Base-by-base conservation (phyloP, 176 grass and related monocot genomes). In the Oryza australiensis region DNA sequence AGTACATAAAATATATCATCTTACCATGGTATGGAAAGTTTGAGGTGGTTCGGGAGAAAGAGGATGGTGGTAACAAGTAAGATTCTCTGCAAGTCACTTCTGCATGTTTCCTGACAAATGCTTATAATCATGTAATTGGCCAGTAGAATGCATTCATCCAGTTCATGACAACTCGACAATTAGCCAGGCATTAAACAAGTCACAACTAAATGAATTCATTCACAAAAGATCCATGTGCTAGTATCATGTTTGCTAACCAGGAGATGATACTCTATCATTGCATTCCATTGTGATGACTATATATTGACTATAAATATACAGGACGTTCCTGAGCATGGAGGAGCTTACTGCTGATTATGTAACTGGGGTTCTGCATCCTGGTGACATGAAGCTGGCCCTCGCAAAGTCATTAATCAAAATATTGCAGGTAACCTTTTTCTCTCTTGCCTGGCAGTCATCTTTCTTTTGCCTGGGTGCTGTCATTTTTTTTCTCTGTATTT, bases 1-100 rank as follows among this genome's bases (percentile, higher is more conserved):
- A 85, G 78, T 91, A 89, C 43, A 81, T 94, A 24, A 89, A 87
- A 72, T 89, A 88, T 68, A 78, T 94, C 18, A 15, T 94, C 57
- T 81, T 94, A 9, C 89, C 84, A 62, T 89, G 77, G 92, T 85
- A 83, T 89, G 77, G 68, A 73, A 74, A 66, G 70, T 91, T 94
- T 89, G 86, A 91, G 80, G 86, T 94, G n/a, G 77, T 74, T 2
- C 68, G 81, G 77, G 71, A 86, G 66, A 64, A 87, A 70, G 76
- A 79, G 72, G 64, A 89, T 72, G 86, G 92, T 60, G 86, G 86
- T 46, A 29, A 82, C 68, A 94, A 88, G 92, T 94, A 68, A 86
- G 65, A 66, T 75, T 43, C 41, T 69, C 82, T 38, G 43, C 9
- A 30, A 33, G 62, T 59, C 35, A 43, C 41, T 60, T 41, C 23